Percentiles rank a stretch among this genome's conserved stretches.
Evolutionary conservation across 2,329 filamentous ascomycete species (phyloP).

Genomic region (Rhinocladiella mackenziei): DNA sequence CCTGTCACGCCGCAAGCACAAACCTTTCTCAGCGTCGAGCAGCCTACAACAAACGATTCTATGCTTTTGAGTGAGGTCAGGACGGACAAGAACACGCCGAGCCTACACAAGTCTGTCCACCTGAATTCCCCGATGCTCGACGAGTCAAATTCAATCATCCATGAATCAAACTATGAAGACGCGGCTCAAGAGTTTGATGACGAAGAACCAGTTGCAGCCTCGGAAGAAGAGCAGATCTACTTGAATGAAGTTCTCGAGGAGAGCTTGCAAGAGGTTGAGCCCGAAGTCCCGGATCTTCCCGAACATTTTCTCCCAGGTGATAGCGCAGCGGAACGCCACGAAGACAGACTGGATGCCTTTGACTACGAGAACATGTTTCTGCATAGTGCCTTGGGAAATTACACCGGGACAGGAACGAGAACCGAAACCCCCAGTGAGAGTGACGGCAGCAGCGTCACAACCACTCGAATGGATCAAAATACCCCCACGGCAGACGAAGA

Average conservation of each 20-base stretch:
- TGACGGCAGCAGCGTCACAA: slow-evolving; percentile 25
- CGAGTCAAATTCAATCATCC: slow-evolving; percentile 19
- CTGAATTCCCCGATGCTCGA: slow-evolving; percentile 26
- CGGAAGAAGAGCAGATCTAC: slow-evolving; percentile 48
- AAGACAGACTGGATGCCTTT: slow-evolving; percentile 91
- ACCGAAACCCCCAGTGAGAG: slow-evolving; percentile 26
- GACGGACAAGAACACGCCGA: slow-evolving; percentile 29
- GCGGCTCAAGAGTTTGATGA: slow-evolving; percentile 40
- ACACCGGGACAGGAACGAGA: slow-evolving; percentile 30
- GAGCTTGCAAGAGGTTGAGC: slow-evolving; percentile 36
- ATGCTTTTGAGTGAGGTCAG: slow-evolving; percentile 22
- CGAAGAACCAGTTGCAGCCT: slow-evolving; percentile 31
- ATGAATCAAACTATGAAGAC: slow-evolving; percentile 42
- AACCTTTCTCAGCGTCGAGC: slow-evolving; percentile 17
- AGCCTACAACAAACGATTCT: slow-evolving; percentile 23
- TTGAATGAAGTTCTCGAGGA: slow-evolving; percentile 45
- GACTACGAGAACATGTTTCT: slow-evolving; percentile 96
- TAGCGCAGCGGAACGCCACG: slow-evolving; percentile 68
- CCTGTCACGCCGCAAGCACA: slow-evolving; percentile 26
- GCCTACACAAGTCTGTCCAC: slow-evolving; percentile 19
- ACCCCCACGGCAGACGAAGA: slow-evolving; percentile 24
- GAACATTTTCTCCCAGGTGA: slow-evolving; percentile 21
- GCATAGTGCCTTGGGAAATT: slow-evolving; percentile 79
- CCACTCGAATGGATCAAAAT: slow-evolving; percentile 22
- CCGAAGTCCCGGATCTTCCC: slow-evolving; percentile 35